Base-by-base conservation (phyloP, 768 basidiomycete species). In the Amanita exitialis region DNA sequence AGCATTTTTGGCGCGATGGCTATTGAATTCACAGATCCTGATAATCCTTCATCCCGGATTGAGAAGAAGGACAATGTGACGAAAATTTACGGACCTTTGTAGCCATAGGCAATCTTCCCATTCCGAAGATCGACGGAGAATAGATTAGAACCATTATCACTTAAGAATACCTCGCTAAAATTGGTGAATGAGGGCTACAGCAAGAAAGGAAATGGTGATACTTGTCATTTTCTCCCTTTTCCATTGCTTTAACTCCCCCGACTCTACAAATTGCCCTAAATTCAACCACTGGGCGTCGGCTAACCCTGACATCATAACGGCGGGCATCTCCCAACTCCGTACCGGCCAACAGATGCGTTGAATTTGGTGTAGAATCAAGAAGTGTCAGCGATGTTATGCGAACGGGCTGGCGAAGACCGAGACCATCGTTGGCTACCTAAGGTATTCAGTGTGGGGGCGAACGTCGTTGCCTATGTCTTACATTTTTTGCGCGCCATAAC, bases 401-500 rank as follows among this genome's bases (percentile, higher is more conserved):
- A 41, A 92, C 77, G 0, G 88, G 88, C 57, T 86, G 85, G 12
- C 90, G 83, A 13, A 93, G 74, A 44, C 77, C 78, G 4, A 93
- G 72, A 42, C 68, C 62, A 58, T 93, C 90, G 57, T 90, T 86
- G n/a, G 80, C 74, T 4, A 84, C 64, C 85, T 87, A 41, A 13
- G 44, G n/a, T 25, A 42, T 15, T 49, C 23, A 38, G 10, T 39
- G 44, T 23, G 4, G 27, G 25, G 25, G 44, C 37, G 20, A 44
- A 10, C 8, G 16, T 36, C 16, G 44, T 37, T 18, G 39, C 18
- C n/a, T n/a, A 27, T 39, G 25, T 59, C 72, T 34, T 51, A 88
- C 85, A 62, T 93, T 92, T 64, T 83, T 86, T 8, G 89, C 89
- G 51, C 90, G 72, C 90, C 90, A 93, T 3, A 83, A 58, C 68